A percentile compares a stretch with the other conserved stretches of the same genome.
These are phyloP conservation scores for Pseudogymnoascus sp. DNA, from an alignment of 2,329 filamentous ascomycete species.

Conservation along the genomic window DNA sequence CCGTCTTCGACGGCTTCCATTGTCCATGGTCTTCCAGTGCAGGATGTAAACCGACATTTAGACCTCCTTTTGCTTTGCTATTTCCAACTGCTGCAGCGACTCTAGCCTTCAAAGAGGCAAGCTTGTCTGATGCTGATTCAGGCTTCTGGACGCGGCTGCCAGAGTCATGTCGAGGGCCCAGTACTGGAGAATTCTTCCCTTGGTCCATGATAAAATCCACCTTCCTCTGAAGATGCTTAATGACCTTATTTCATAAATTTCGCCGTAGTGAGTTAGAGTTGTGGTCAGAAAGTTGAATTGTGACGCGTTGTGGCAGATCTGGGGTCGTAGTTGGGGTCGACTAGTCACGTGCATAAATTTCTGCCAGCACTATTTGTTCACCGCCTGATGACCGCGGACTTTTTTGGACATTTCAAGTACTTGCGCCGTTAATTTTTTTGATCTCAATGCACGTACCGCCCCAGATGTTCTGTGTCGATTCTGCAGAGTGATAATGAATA, in stretches of 20 bases:
- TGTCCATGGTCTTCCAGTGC: constrained; percentile 54
- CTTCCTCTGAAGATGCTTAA: not conserved
- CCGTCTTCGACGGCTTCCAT: constrained; percentile 35
- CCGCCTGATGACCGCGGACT: constrained; percentile 7
- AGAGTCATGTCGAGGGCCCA: constrained; percentile 49
- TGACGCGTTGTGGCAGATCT: constrained; percentile 3
- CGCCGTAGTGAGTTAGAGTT: not conserved
- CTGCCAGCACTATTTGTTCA: constrained; percentile 3
- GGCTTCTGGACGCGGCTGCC: constrained; percentile 45
- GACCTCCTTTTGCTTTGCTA: constrained; percentile 36
- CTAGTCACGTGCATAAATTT: constrained; percentile 6
- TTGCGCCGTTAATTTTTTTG: constrained; percentile 7
- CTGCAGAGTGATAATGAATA: constrained; percentile 46
- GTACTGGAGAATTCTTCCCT: constrained; percentile 38
- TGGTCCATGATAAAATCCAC: constrained; percentile 41
- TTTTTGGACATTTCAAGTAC: constrained; percentile 9
- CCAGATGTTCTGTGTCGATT: constrained; percentile 9
- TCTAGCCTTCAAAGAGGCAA: constrained; percentile 71
- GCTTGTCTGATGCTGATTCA: constrained; percentile 52
- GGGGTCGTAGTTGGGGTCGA: not conserved
- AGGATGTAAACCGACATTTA: constrained; percentile 44
- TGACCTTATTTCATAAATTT: not conserved
- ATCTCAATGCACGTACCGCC: constrained; percentile 8
- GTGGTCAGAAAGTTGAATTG: not conserved
- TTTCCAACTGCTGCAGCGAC: constrained; percentile 64